Evolutionary conservation across 148 eudicot genomes (phyloP), one percentile per base, ranked within the genome.

Genomic region (Amaranthus palmeri): DNA sequence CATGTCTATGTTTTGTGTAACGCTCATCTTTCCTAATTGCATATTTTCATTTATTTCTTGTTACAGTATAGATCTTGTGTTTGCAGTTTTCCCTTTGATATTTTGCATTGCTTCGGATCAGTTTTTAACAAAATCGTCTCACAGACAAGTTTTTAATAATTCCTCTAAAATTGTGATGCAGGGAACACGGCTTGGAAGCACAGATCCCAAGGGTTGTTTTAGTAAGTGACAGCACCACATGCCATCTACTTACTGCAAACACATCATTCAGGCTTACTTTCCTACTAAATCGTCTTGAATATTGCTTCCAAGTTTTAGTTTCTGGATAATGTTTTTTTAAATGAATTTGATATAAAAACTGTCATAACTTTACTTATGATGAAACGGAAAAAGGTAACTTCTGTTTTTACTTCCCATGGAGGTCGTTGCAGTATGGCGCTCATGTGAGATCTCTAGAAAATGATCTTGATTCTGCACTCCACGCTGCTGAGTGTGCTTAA

Each of bases 101-200:
- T 11, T 51, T 14, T 63, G 18, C 17, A 15, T 17, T 40, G 61
- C 53, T 43, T n/a, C 1, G 58, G 13, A 66, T 14, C 0, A 48
- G 18, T n/a, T 66, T 44, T 6, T 51, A 43, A 45, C 42, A 48
- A 47, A 3, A 10, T 17, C 18, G 12, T 64, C 3, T 50, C 53
- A n/a, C 15, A 4, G 48, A 49, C 41, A 58, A 11, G 51, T 49
- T 50, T 62, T 59, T 52, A 15, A 8, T 7, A 36, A 46, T 67
- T 18, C 43, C 58, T 10, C 52, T 12, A 51, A 42, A 14, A 48
- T 55, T 43, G 41, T 11, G 61, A 73, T 83, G 85, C 88, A 95
- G 99, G 99, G 99, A 77, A 95, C 97, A 42, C 84, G 99, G 53
- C 91, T 95, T 73, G 99, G 99, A 82, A 95, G 97, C 82, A 90